These are phyloP conservation scores for Solanum peruvianum DNA, from an alignment of 257 asterid species.

Conservation along the genomic window DNA sequence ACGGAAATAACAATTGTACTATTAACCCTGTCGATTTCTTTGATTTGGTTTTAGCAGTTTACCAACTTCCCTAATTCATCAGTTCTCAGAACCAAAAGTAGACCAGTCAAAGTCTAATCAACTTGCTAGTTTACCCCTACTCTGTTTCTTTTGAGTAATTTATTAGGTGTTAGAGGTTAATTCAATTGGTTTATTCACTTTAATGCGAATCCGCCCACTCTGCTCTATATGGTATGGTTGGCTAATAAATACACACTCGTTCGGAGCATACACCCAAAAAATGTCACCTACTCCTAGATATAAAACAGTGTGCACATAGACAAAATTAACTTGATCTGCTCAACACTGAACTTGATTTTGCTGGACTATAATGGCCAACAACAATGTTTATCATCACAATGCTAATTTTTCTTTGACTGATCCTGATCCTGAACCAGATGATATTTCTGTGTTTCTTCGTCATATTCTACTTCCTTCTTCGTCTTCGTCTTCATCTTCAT, in stretches of 20 bases:
- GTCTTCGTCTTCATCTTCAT: constrained; percentile 20
- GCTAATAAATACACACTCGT: background rate
- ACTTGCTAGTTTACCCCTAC: background rate
- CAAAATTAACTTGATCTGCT: background rate
- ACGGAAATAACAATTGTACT: background rate
- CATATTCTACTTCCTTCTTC: constrained; percentile 50
- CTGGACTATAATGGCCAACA: constrained; percentile 34
- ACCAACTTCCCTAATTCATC: background rate
- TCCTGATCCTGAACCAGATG: constrained; percentile 32
- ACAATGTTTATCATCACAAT: background rate
- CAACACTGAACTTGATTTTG: background rate
- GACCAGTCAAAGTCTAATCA: constrained; percentile 7
- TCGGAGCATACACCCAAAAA: background rate
- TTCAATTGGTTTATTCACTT: background rate
- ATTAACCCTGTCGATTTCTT: background rate
- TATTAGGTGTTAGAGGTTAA: background rate
- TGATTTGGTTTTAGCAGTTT: background rate
- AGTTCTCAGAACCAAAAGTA: constrained; percentile 7
- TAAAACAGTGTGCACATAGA: background rate
- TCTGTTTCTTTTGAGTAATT: background rate
- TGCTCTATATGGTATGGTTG: background rate
- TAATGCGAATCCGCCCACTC: constrained; percentile 4
- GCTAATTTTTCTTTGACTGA: constrained; percentile 1
- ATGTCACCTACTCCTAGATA: background rate
- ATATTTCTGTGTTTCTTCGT: constrained; percentile 55